These are phyloP conservation scores for Penicillium brasilianum DNA, from an alignment of 2,329 filamentous ascomycete species.

Conservation along the genomic window DNA sequence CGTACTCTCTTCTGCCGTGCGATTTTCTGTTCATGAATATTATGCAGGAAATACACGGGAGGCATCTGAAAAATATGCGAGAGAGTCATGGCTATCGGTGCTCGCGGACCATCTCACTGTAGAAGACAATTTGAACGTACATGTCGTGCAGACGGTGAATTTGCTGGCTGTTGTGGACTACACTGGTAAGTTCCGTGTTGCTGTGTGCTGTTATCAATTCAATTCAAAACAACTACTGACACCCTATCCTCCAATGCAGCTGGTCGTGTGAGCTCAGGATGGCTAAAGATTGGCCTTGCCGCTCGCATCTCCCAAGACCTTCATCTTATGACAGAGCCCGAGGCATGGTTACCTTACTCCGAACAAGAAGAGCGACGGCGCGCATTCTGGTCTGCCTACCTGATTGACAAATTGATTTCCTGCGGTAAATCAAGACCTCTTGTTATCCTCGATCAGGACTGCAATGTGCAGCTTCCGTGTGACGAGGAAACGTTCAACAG, in stretches of 20 bases:
- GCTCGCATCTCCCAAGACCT: slow-evolving; percentile 67
- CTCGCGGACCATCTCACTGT: slow-evolving; percentile 42
- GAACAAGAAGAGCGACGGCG: slow-evolving; percentile 38
- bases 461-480: slow-evolving; percentile 34
- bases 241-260: slow-evolving; percentile 21
- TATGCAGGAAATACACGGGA: slow-evolving; percentile 33
- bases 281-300: slow-evolving; percentile 44
- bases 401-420: slow-evolving; percentile 39
- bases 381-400: slow-evolving; percentile 40
- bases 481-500: slow-evolving; percentile 29
- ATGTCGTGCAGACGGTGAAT: slow-evolving; percentile 46
- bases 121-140: slow-evolving; percentile 38
- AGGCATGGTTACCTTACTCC: slow-evolving; percentile 18
- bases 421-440: slow-evolving; percentile 32
- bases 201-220: too few species aligned
- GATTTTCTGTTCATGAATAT: slow-evolving; percentile 37
- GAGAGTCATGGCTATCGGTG: slow-evolving; percentile 43
- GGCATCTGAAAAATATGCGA: slow-evolving; percentile 35
- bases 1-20: slow-evolving; percentile 38
- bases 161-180: slow-evolving; percentile 47
- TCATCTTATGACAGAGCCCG: slow-evolving; percentile 36
- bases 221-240: not conserved
- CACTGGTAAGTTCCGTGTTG: slow-evolving; percentile 35
- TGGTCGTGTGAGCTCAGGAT: slow-evolving; percentile 40
- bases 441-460: slow-evolving; percentile 32